Base-by-base conservation (phyloP, 2,329 filamentous ascomycete genomes). In the Zalaria sp. region DNA sequence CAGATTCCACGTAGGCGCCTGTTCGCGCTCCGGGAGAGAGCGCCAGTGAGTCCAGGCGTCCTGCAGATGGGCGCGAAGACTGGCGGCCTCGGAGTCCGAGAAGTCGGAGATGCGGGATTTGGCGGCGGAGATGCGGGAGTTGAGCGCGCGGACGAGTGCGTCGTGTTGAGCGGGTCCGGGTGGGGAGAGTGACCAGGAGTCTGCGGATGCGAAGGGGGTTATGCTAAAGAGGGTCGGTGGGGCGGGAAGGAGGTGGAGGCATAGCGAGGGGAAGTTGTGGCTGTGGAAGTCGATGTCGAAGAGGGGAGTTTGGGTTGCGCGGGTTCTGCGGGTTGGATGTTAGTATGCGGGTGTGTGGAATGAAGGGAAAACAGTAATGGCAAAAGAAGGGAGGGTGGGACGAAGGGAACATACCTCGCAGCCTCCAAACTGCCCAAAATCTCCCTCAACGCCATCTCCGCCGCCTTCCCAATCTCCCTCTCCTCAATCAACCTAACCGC, bases 261-360 rank as follows among this genome's bases (percentile, higher is more conserved):
- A 86, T 34, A 96, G 72, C 5, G 83, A 79, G 5, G 88, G 86
- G 53, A 94, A 95, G 45, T 86, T 86, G 57, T 93, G 77, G 4
- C 82, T 72, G 46, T 88, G 75, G 29, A 89, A 82, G 50, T 95
- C 84, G 62, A 94, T 93, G 49, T 89, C 83, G 57, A 78, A 79
- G 3, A 76, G 69, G 11, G 66, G 37, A 26, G 41, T 40, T 58
- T 18, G 60, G 5, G 41, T 35, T 26, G 63, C 62, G 44, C 68
- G 73, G 48, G 40, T 43, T 39, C 35, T 40, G 29, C 7, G 11
- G n/a, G 27, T 31, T 3, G 10, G 27, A 27, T 37, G 36, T 39
- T 28, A 40, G 44, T 11, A 40, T 18, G 27, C 5, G n/a, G 5
- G 31, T 40, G 25, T 32, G 39, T 39, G 9, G 34, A 29, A 25